Percentiles rank a stretch among this genome's conserved stretches.
Conservation (phyloP, 2,329 filamentous ascomycete species). For the Sordariomycetes sp. region DNA sequence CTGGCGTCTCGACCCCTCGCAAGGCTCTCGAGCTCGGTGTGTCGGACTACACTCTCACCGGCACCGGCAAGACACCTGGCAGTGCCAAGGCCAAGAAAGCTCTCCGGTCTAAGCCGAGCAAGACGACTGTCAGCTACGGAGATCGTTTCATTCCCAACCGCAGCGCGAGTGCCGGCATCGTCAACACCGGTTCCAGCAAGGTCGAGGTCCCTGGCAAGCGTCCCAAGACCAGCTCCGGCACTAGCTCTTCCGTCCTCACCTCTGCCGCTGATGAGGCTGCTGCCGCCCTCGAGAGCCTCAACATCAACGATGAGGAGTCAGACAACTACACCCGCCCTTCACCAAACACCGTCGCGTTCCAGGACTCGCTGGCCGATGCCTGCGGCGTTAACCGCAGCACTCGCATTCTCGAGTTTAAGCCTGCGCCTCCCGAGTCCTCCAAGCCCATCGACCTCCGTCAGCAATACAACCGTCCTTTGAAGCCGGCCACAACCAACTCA, state of each 20-base stretch:
- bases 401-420: conserved; percentile 96
- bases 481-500: conserved; percentile 60
- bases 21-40: conserved; percentile 80
- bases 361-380: conserved; percentile 81
- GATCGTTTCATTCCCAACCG: conserved; percentile 97
- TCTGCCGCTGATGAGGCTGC: conserved; percentile 73
- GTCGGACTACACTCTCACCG: conserved; percentile 85
- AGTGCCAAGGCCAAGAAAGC: conserved; percentile 48
- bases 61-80: conserved; percentile 59
- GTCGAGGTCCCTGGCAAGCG: conserved; percentile 63
- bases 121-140: conserved; percentile 72
- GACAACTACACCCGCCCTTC: conserved; percentile 67
- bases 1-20: conserved; percentile 64
- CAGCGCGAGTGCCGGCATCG: conserved; percentile 77
- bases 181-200: conserved; percentile 75
- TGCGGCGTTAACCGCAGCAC: conserved; percentile 92
- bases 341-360: conserved; percentile 82
- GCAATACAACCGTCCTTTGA: conserved; percentile 96
- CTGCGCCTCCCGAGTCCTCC: conserved; percentile 91
- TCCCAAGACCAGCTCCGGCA: conserved; percentile 56
- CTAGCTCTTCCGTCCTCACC: conserved; percentile 68
- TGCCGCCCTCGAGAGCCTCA: conserved; percentile 71
- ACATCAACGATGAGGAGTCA: conserved; percentile 62
- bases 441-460: conserved; percentile 96
- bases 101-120: conserved; percentile 50